phyloP scores from a whole-genome alignment of 192 early-diverging fungal genomes.

The Coemansia sp. region DNA sequence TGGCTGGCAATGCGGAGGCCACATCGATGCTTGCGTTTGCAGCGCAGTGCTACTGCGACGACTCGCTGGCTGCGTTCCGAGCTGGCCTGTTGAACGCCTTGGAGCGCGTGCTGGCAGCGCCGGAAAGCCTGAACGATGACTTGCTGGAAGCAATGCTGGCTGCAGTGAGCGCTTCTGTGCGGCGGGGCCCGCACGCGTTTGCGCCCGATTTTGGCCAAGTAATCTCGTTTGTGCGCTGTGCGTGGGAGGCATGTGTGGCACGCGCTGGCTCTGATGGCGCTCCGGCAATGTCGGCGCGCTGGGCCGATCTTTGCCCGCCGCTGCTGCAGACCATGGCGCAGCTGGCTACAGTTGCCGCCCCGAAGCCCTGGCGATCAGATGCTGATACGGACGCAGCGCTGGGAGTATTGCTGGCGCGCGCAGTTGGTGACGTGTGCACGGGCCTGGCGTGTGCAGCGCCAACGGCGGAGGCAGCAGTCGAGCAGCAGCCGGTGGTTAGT shows the following conservation, averaged over 20 bases:
- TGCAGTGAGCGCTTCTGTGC: slow-evolving; percentile 27
- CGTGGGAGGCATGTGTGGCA: slow-evolving; percentile 26
- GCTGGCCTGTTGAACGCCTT: slow-evolving; percentile 5
- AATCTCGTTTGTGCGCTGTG: slow-evolving; percentile 19
- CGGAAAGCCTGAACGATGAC: slow-evolving; percentile 17
- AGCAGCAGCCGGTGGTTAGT: slow-evolving; percentile 45
- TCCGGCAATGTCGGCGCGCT: slow-evolving; percentile 16
- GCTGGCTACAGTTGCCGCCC: slow-evolving; percentile 25
- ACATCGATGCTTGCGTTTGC: slow-evolving; percentile 7
- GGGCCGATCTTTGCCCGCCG: slow-evolving; percentile 44
- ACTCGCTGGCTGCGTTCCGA: slow-evolving; percentile 29
- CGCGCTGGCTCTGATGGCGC: background rate
- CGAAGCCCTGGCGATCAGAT: slow-evolving; percentile 16
- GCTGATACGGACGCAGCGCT: slow-evolving; percentile 21
- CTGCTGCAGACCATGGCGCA: slow-evolving; percentile 40
- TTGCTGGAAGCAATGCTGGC: slow-evolving; percentile 35
- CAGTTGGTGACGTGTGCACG: slow-evolving; percentile 19
- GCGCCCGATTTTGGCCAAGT: slow-evolving; percentile 20
- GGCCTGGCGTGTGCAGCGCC: slow-evolving; percentile 29
- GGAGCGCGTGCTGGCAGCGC: slow-evolving; percentile 12
- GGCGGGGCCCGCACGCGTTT: slow-evolving; percentile 40
- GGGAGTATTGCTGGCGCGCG: slow-evolving; percentile 29
- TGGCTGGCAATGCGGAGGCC: slow-evolving; percentile 31
- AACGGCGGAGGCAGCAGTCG: slow-evolving; percentile 18
- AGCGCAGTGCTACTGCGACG: slow-evolving; percentile 31